Evolutionary conservation across 2,329 filamentous ascomycete species (phyloP), one percentile per base, ranked within the genome.

Genomic region (Xylaria sp.): DNA sequence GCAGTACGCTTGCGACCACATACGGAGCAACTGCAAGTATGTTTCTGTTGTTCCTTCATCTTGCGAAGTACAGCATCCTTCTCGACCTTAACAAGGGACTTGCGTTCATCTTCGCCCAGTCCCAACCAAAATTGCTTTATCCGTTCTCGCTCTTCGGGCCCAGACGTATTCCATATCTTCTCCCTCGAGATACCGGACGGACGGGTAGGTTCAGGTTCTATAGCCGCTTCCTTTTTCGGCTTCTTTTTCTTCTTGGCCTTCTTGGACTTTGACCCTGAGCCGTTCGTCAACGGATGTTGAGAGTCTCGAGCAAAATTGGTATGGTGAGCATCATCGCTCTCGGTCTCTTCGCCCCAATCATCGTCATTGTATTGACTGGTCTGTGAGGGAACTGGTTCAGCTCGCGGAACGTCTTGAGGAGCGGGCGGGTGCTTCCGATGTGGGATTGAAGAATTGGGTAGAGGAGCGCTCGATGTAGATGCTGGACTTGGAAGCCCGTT

Each of bases 11-110:
- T 99, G 68, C 95, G 87, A 54, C 95, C 95, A 76, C 95, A 99
- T 40, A 99, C 94, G 4, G 93, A 96, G 78, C 95, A 99, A 76
- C 93, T 97, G 81, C 95, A 99, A 2, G 94, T 98, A 76, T 98
- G 93, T 78, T 98, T 98, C 77, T 99, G 95, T 77, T 99, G 95
- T 77, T 99, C 95, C 83, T 99, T 99, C 95, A 99, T 99, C 82
- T 99, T 99, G 74, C 92, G 93, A 58, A 99, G 80, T 0, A 99
- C 95, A 7, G 95, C 94, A 77, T 99, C 94, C 79, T 99, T 99
- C 78, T 99, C 95, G 29, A 99, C 94, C 78, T 97, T 97, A 73
- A 99, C 93, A 47, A 99, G 82, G 15, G 92, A 95, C 75, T 96
- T 95, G 70, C 95, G 91, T 75, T 98, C 93, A 37, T 96, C 92